These are phyloP conservation scores for Zoysia matrella DNA, from an alignment of 202 grass and related monocot species.

Conservation along the genomic window DNA sequence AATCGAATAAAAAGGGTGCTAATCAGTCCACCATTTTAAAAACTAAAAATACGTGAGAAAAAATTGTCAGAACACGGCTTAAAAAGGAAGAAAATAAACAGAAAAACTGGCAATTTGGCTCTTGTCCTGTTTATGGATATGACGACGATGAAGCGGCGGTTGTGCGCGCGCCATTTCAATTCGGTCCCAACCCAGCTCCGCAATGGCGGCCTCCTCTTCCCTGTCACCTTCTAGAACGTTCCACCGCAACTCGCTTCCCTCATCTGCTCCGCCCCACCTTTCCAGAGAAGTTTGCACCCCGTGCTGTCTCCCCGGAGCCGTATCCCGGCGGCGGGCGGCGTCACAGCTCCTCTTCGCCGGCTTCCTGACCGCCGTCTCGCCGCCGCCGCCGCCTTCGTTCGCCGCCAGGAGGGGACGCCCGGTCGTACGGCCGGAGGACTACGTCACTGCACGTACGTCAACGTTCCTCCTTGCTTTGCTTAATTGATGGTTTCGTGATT, in stretches of 20 bases:
- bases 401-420: constrained; percentile 71
- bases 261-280: not conserved
- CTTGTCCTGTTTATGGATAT: not conserved
- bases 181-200: constrained; percentile 5
- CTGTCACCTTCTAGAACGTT: constrained; percentile 47
- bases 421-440: constrained; percentile 61
- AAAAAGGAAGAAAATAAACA: no score
- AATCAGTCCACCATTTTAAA: no score
- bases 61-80: no score
- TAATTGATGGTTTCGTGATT: not conserved
- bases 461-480: not conserved
- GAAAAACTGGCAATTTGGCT: no score
- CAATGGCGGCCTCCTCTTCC: constrained; percentile 47
- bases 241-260: not conserved
- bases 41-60: no score
- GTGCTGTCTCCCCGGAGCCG: constrained; percentile 30
- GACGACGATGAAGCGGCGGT: constrained; percentile 35
- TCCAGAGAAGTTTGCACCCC: constrained; percentile 7
- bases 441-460: constrained; percentile 61
- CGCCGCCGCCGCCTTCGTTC: constrained; percentile 42
- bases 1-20: no score
- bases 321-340: constrained; percentile 51
- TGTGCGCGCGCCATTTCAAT: constrained; percentile 37
- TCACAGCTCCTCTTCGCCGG: constrained; percentile 60
- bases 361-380: constrained; percentile 49